Percentiles rank a stretch among this genome's conserved stretches.
Evolutionary conservation across 176 grass and related monocot species (phyloP).

Genomic region (Pontederia paniculata): DNA sequence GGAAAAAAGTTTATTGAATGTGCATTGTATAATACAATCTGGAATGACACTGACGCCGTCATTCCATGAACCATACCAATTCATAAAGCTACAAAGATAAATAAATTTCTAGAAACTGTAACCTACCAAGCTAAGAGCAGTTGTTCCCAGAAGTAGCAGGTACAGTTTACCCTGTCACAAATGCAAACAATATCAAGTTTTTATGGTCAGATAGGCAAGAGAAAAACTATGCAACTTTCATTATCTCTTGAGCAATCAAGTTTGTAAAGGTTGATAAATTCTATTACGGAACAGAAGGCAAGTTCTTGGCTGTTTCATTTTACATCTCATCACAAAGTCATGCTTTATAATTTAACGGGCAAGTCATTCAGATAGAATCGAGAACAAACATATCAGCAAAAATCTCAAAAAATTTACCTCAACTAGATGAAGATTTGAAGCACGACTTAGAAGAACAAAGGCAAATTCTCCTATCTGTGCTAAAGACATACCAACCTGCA

Average conservation of each 20-base stretch:
- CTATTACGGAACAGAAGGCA: no score
- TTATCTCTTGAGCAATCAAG: neutral
- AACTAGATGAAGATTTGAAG: constrained; percentile 95
- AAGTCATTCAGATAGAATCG: neutral
- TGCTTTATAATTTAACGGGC: neutral
- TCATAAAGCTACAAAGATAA: no score
- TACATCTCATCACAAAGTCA: no score
- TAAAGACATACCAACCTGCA: constrained; percentile 97
- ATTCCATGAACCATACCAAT: no score
- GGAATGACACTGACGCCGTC: no score
- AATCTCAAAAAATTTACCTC: constrained; percentile 47
- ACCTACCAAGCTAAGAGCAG: constrained; percentile 95
- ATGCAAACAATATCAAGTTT: constrained; percentile 30
- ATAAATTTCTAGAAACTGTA: neutral
- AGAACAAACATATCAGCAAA: constrained; percentile 6
- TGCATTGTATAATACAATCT: no score
- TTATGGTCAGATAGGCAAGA: neutral
- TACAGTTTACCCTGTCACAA: constrained; percentile 90
- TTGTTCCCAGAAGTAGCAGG: constrained; percentile 88
- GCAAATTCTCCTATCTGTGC: constrained; percentile 99
- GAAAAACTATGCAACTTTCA: neutral
- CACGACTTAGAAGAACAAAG: constrained; percentile 97
- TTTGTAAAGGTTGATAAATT: no score
- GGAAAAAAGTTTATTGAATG: no score
- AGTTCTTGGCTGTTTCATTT: no score